These are phyloP conservation scores for Setomelanomma holmii DNA, from an alignment of 2,329 filamentous ascomycete species.

Conservation along the genomic window DNA sequence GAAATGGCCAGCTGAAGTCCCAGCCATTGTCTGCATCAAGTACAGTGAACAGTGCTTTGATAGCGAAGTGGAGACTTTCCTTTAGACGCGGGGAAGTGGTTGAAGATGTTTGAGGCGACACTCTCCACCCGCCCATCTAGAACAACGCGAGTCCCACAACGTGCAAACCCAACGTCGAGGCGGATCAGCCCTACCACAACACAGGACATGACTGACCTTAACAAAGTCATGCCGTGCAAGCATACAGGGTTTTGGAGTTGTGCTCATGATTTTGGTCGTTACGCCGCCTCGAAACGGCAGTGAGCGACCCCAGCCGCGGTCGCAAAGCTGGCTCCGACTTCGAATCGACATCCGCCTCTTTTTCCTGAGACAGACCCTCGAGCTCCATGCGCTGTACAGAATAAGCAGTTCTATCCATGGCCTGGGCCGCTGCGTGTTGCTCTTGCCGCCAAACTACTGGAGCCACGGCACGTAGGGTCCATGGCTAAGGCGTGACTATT, in stretches of 20 bases:
- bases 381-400: slow-evolving; percentile 3
- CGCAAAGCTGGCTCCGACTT: neutral
- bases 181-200: neutral
- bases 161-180: slow-evolving; percentile 3
- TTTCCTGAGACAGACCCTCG: neutral
- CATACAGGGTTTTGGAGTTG: neutral
- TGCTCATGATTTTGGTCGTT: neutral
- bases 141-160: slow-evolving; percentile 4
- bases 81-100: slow-evolving; percentile 7
- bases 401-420: neutral
- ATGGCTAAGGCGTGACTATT: slow-evolving; percentile 2
- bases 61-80: slow-evolving; percentile 8
- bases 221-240: neutral
- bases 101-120: slow-evolving; percentile 16
- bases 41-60: neutral
- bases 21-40: slow-evolving; percentile 3
- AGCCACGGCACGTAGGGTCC: slow-evolving; percentile 5
- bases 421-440: neutral
- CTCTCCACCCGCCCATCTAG: slow-evolving; percentile 8
- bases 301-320: neutral
- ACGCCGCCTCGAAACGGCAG: neutral
- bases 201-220: neutral
- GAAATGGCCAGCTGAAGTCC: neutral
- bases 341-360: neutral
- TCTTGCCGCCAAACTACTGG: slow-evolving; percentile 1